Evolutionary conservation across 202 grass and related monocot species (phyloP).

Genomic region (Hordeum pubiflorum): DNA sequence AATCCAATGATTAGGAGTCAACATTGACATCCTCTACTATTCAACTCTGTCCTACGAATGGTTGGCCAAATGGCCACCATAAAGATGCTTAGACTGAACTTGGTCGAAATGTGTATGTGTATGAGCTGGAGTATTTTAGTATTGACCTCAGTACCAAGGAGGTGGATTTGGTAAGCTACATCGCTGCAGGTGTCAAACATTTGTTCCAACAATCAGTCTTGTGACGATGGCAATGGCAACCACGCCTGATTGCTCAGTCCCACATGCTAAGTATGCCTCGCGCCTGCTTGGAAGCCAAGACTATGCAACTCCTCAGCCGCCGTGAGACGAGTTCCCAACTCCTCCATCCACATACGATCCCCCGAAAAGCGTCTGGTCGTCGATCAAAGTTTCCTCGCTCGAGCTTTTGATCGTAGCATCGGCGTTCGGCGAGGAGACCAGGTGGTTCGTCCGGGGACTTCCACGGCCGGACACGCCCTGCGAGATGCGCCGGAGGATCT

Average conservation of each 20-base stretch:
- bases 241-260: conserved; percentile 7
- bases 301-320: not conserved
- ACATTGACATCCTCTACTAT: conserved; percentile 17
- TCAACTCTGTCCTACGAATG: not conserved
- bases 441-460: not conserved
- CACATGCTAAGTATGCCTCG: not conserved
- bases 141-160: not conserved
- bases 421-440: not conserved
- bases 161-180: conserved; percentile 40
- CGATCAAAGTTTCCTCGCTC: not conserved
- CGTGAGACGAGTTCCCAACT: not conserved
- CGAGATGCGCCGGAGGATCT: not conserved
- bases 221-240: not conserved
- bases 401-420: too few species aligned
- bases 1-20: conserved; percentile 35
- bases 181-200: conserved; percentile 21
- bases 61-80: conserved; percentile 1
- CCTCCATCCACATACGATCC: not conserved
- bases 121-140: not conserved
- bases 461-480: not conserved
- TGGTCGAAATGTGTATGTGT: not conserved
- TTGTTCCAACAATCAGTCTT: conserved; percentile 38
- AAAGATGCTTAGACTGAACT: not conserved
- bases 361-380: not conserved
- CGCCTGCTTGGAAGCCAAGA: conserved; percentile 7